Percentiles rank a stretch among this genome's conserved stretches.
These are phyloP conservation scores for Cyclostephanos invisitatus DNA, from an alignment of 108 stramenopile species.

Conservation along the genomic window DNA sequence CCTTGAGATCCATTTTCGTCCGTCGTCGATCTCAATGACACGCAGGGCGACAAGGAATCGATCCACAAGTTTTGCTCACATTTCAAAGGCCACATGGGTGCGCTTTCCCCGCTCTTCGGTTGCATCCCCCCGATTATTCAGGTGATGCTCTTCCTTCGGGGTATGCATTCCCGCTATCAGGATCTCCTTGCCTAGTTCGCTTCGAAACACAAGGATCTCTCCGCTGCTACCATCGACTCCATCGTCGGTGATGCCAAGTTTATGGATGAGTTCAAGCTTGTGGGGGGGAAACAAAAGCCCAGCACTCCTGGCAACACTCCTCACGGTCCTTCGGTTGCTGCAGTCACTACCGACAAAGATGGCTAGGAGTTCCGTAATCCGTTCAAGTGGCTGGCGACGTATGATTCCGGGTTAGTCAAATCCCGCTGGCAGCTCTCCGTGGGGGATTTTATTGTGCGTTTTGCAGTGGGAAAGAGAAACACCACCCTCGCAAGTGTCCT, in stretches of 20 bases:
- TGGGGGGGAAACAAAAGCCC: neutral
- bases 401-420: neutral
- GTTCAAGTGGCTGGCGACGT: neutral
- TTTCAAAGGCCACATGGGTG: neutral
- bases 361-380: neutral
- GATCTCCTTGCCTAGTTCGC: neutral
- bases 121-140: neutral
- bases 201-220: neutral
- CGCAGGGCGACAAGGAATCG: neutral
- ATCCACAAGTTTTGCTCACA: neutral
- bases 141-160: neutral
- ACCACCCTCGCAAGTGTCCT: neutral
- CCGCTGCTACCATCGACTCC: neutral
- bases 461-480: neutral
- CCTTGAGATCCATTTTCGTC: neutral
- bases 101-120: neutral
- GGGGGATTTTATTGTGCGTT: neutral
- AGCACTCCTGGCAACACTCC: neutral
- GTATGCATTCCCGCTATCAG: neutral
- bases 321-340: neutral
- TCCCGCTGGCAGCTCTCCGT: neutral
- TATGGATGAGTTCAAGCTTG: neutral
- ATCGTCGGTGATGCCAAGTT: neutral
- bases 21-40: neutral
- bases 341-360: neutral